phyloP scores from a whole-genome alignment of 2,329 filamentous ascomycete species.

The Pyrenophora graminea region DNA sequence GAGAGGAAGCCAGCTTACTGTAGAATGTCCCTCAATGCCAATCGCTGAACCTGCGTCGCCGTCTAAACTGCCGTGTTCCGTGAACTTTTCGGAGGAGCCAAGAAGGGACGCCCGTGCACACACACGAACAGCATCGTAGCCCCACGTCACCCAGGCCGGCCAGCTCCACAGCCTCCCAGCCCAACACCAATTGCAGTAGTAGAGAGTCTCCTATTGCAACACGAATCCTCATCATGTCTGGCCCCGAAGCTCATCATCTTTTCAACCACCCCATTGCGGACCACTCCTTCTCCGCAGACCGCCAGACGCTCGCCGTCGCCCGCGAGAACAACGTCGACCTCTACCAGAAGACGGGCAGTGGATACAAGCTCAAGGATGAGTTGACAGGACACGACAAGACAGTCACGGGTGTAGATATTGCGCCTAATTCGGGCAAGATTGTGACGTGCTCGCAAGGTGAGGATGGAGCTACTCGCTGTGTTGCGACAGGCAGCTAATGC shows the following conservation, averaged over 20 bases:
- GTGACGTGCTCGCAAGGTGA: slow-evolving; percentile 95
- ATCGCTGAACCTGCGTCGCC: background rate
- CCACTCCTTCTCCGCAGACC: slow-evolving; percentile 96
- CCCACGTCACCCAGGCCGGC: slow-evolving; percentile 12
- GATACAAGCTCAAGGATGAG: slow-evolving; percentile 86
- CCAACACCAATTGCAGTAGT: slow-evolving; percentile 60
- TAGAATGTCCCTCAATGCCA: background rate
- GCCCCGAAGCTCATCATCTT: slow-evolving; percentile 91
- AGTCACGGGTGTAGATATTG: slow-evolving; percentile 95
- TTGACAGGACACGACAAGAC: slow-evolving; percentile 96
- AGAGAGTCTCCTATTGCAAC: slow-evolving; percentile 92
- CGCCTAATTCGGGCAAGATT: slow-evolving; percentile 85
- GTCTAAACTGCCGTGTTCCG: slow-evolving; percentile 14
- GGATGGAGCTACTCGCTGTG: slow-evolving; percentile 15
- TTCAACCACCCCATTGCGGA: slow-evolving; percentile 97
- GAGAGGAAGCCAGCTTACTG: background rate
- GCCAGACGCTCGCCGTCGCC: slow-evolving; percentile 83
- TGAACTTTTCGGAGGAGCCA: slow-evolving; percentile 43
- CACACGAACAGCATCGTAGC: slow-evolving; percentile 9
- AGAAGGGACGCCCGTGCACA: slow-evolving; percentile 23
- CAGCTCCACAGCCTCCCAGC: slow-evolving; percentile 7
- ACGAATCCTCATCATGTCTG: slow-evolving; percentile 65
- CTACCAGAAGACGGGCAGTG: slow-evolving; percentile 72
- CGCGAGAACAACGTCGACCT: slow-evolving; percentile 90
- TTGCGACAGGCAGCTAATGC: slow-evolving; percentile 21